These are phyloP conservation scores for Verticillium longisporum DNA, from an alignment of 2,329 filamentous ascomycete species.

Conservation along the genomic window DNA sequence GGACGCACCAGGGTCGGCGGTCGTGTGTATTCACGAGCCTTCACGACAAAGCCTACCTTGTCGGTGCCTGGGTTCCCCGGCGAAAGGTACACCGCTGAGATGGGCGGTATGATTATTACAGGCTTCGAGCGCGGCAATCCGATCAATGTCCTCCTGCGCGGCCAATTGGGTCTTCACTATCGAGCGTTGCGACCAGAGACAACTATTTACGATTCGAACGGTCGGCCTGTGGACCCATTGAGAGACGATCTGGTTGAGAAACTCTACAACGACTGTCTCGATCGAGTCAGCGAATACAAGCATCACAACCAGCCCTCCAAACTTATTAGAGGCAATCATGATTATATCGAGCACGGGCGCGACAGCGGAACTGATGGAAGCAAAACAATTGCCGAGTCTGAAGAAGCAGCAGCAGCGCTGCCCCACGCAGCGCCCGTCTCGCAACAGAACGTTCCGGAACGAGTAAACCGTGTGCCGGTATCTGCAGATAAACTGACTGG, in stretches of 20 bases:
- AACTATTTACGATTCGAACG: conserved; percentile 82
- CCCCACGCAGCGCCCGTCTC: conserved; percentile 46
- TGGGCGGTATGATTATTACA: conserved; percentile 97
- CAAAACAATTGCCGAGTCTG: conserved; percentile 65
- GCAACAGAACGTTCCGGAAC: conserved; percentile 45
- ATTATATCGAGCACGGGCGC: conserved; percentile 73
- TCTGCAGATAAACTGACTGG: conserved; percentile 66
- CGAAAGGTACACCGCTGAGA: conserved; percentile 75
- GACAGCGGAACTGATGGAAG: conserved; percentile 66
- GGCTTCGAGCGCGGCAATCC: conserved; percentile 96
- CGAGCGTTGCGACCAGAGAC: conserved; percentile 74
- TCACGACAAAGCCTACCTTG: conserved; percentile 51
- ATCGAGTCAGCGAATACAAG: conserved; percentile 85
- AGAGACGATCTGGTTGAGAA: conserved; percentile 82
- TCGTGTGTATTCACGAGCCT: conserved; percentile 77
- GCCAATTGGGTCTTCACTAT: conserved; percentile 81
- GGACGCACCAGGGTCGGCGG: conserved; percentile 83
- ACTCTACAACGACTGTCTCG: conserved; percentile 90
- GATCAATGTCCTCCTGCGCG: conserved; percentile 81
- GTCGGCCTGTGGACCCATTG: conserved; percentile 67
- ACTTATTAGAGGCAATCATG: conserved; percentile 74
- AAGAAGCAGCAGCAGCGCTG: conserved; percentile 61
- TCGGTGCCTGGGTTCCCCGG: conserved; percentile 46
- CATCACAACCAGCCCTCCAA: conserved; percentile 65
- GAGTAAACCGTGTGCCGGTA: conserved; percentile 53